phyloP scores from a whole-genome alignment of 176 grass and related monocot genomes.

The Eremochloa ophiuroides region DNA sequence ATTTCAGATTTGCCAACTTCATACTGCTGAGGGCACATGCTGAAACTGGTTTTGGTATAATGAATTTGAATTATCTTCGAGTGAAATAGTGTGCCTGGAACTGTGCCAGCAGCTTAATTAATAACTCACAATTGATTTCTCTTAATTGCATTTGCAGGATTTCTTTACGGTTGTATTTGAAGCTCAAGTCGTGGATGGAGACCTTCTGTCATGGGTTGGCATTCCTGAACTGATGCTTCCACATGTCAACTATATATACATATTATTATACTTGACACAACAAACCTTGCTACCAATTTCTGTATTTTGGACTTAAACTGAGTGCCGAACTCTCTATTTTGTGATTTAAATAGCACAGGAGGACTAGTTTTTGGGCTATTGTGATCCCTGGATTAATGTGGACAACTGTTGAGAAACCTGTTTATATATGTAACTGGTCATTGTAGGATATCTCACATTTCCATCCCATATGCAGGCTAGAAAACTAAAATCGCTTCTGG shows the following conservation, averaged over 20 bases:
- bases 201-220: slow-evolving; percentile 67
- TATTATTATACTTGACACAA: not conserved
- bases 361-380: not conserved
- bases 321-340: not conserved
- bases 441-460: not conserved
- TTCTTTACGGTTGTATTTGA: slow-evolving; percentile 56
- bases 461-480: slow-evolving; percentile 29
- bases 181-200: slow-evolving; percentile 55
- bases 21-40: not conserved
- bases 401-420: not conserved
- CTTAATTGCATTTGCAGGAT: slow-evolving; percentile 36
- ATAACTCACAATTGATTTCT: not conserved
- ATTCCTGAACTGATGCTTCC: not conserved
- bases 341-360: not conserved
- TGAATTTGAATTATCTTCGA: not conserved
- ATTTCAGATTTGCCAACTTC: not conserved
- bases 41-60: not conserved
- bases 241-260: not conserved
- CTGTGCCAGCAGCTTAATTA: not conserved
- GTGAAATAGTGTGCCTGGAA: not conserved
- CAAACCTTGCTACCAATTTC: not conserved
- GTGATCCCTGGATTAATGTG: not conserved
- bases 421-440: not conserved
- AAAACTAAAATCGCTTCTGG: slow-evolving; percentile 37
- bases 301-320: not conserved